These are phyloP conservation scores for Phylloboletellus chloephorus DNA, from an alignment of 1,284 basidiomycete genomes.

Conservation along the genomic window DNA sequence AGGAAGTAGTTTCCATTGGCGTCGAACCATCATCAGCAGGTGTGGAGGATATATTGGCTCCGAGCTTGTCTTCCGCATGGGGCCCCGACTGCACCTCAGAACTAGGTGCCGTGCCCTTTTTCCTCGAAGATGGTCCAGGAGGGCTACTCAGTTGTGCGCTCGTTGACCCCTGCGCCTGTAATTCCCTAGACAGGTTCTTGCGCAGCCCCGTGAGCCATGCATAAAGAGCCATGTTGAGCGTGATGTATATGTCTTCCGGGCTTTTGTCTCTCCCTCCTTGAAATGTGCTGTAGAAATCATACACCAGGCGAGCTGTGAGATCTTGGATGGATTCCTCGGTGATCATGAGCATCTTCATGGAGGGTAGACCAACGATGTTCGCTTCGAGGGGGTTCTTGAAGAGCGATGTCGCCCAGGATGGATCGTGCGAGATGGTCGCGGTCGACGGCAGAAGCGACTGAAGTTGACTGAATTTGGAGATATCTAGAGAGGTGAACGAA, in stretches of 20 bases:
- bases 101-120: slow-evolving; percentile 15
- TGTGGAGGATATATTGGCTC: neutral
- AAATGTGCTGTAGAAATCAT: slow-evolving; percentile 73
- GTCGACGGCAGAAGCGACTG: slow-evolving; percentile 42
- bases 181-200: slow-evolving; percentile 66
- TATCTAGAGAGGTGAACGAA: slow-evolving; percentile 67
- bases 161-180: slow-evolving; percentile 58
- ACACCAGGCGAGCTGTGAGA: slow-evolving; percentile 42
- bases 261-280: slow-evolving; percentile 48
- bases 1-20: slow-evolving; percentile 5
- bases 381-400: slow-evolving; percentile 58
- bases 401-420: slow-evolving; percentile 51
- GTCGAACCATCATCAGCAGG: slow-evolving; percentile 11
- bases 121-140: slow-evolving; percentile 24
- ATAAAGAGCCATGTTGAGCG: slow-evolving; percentile 73
- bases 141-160: slow-evolving; percentile 37
- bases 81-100: slow-evolving; percentile 12
- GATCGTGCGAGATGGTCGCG: slow-evolving; percentile 38
- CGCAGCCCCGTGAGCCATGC: slow-evolving; percentile 72
- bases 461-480: slow-evolving; percentile 62
- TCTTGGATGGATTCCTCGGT: slow-evolving; percentile 54
- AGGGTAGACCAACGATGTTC: slow-evolving; percentile 70
- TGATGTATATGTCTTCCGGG: slow-evolving; percentile 73
- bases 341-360: slow-evolving; percentile 73
- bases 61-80: slow-evolving; percentile 11